phyloP scores from a whole-genome alignment of 331 rosid species.

The Quercus phellos region DNA sequence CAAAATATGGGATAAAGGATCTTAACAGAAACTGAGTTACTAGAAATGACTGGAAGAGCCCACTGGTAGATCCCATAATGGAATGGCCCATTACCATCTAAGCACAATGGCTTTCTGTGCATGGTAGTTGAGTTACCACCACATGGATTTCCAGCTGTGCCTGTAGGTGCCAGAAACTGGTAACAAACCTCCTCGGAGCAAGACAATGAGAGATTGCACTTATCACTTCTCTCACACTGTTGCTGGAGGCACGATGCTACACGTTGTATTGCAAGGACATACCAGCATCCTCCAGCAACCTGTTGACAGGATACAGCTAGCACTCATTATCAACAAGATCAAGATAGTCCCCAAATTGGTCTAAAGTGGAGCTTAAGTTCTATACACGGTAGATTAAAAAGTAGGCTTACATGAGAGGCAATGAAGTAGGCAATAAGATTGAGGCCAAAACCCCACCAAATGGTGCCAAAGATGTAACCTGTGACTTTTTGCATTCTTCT shows the following conservation, averaged over 20 bases:
- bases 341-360: background rate
- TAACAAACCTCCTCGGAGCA: slow-evolving; percentile 89
- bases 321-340: background rate
- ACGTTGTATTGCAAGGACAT: slow-evolving; percentile 90
- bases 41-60: slow-evolving; percentile 97
- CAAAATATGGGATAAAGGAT: slow-evolving; percentile 94
- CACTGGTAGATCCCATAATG: slow-evolving; percentile 81
- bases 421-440: slow-evolving; percentile 95
- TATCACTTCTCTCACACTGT: slow-evolving; percentile 53
- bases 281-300: slow-evolving; percentile 99
- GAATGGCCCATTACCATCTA: slow-evolving; percentile 77
- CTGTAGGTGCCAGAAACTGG: slow-evolving; percentile 35
- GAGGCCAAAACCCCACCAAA: slow-evolving; percentile 99
- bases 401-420: slow-evolving; percentile 82
- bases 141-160: slow-evolving; percentile 38
- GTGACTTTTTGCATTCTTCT: slow-evolving; percentile 96
- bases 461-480: slow-evolving; percentile 95
- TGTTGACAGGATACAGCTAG: background rate
- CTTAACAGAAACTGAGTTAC: slow-evolving; percentile 80
- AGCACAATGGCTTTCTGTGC: slow-evolving; percentile 56
- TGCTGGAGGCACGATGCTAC: slow-evolving; percentile 77
- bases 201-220: slow-evolving; percentile 69
- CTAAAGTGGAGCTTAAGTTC: background rate
- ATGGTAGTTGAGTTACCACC: slow-evolving; percentile 51
- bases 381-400: background rate